Evolutionary conservation across 2,329 filamentous ascomycete species (phyloP), one percentile per base, ranked within the genome.

Genomic region (Endothia cerciana): DNA sequence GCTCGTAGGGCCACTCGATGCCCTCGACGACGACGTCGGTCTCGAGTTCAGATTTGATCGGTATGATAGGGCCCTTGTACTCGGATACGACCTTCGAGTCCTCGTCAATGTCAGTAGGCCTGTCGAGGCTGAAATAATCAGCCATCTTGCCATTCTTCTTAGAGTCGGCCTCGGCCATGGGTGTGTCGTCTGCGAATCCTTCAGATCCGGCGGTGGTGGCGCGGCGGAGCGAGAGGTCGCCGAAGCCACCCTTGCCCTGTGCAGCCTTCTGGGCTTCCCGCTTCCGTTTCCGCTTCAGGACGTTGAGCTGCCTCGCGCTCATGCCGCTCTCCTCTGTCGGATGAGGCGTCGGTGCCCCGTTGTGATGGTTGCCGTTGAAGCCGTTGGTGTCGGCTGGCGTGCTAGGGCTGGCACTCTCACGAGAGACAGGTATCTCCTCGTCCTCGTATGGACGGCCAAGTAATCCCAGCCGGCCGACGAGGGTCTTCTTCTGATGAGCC

Each of bases 301-400:
- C 92, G 73, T 99, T 99, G 25, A 97, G 86, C 74, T 99, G 95
- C 51, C 95, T 88, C 68, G 95, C 94, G 80, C 95, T 98, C 61
- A 99, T 83, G 2, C 89, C 89, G 4, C 85, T 79, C 73, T 93
- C 91, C 69, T 92, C 91, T 2, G 82, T 63, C 53, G 78, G 71
- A 65, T 80, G 81, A 28, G 74, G 74, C 33, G 82, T 77, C 36
- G 75, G 74, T 51, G 77, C 70, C 17, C 77, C 75, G 45, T 78
- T 77, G 43, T 70, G 63, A 43, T 62, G 63, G 49, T 62, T 63
- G 7, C 75, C 76, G 68, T 78, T 78, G 28, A 72, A 58, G 36
- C 63, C 60, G 19, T 68, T 64, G 65, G 75, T 71, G 45, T 85
- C 84, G 62, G 82, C 77, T 0, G 81, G 80, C 0, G 81, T 81